Percentiles rank a stretch among this genome's conserved stretches.
Conservation (phyloP, 345 rosid species). For the Sonneratia caseolaris region DNA sequence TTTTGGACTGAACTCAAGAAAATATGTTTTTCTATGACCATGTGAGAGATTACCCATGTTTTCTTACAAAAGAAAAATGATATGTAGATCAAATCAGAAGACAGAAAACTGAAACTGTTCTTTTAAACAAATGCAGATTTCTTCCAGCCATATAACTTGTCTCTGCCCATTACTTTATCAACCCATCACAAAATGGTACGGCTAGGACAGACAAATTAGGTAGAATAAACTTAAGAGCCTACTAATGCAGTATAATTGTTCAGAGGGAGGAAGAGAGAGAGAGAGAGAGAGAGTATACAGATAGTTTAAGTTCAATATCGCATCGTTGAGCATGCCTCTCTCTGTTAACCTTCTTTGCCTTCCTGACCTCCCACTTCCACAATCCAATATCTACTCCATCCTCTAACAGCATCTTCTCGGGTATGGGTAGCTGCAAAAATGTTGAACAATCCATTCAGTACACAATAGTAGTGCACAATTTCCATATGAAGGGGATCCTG, state of each 20-base stretch:
- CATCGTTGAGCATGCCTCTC: slow-evolving; percentile 94
- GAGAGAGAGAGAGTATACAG: slow-evolving; percentile 40
- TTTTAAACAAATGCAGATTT: slow-evolving; percentile 1
- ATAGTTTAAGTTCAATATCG: slow-evolving; percentile 86
- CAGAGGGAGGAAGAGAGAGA: neutral
- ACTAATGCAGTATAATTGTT: neutral
- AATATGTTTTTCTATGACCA: neutral
- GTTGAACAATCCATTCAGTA: slow-evolving; percentile 1
- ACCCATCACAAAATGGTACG: neutral
- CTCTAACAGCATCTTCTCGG: slow-evolving; percentile 56
- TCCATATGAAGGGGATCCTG: neutral
- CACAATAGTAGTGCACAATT: neutral
- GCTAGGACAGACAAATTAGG: neutral
- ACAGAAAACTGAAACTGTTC: neutral
- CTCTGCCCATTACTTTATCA: neutral
- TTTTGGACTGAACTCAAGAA: neutral
- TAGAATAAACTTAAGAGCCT: neutral
- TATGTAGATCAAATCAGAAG: neutral
- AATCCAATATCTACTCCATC: slow-evolving; percentile 49
- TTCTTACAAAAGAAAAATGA: neutral
- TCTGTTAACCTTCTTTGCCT: slow-evolving; percentile 65
- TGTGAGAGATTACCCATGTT: neutral
- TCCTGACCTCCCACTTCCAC: slow-evolving; percentile 79
- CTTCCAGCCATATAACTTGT: slow-evolving; percentile 1
- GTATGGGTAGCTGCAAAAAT: slow-evolving; percentile 47